Percentiles rank a stretch among this genome's conserved stretches.
These are phyloP conservation scores for Fraxinus ornus DNA, from an alignment of 305 asterid genomes.

Conservation along the genomic window DNA sequence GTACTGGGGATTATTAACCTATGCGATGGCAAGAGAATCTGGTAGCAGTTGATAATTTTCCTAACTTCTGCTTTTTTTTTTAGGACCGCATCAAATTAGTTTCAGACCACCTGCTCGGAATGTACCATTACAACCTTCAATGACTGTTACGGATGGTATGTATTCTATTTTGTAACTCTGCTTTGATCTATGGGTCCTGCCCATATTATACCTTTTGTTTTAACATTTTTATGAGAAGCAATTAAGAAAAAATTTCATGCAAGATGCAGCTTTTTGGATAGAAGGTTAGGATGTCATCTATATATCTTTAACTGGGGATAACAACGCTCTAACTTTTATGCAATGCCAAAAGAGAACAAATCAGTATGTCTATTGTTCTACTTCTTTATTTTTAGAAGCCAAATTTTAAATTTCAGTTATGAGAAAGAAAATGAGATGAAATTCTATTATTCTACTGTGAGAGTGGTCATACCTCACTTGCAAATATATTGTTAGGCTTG, in stretches of 20 bases:
- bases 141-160: constrained; percentile 93
- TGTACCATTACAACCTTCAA: constrained; percentile 77
- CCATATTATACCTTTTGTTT: neutral
- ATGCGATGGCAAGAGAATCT: constrained; percentile 11
- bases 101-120: constrained; percentile 78
- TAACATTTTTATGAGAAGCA: constrained; percentile 14
- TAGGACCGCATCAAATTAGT: constrained; percentile 93
- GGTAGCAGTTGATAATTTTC: constrained; percentile 5
- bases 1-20: neutral
- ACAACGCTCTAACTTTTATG: neutral
- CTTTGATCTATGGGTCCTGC: neutral
- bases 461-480: neutral
- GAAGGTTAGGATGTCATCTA: neutral
- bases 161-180: neutral
- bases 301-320: neutral
- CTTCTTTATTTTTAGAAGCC: neutral
- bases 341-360: neutral
- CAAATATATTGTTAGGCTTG: neutral
- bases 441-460: neutral
- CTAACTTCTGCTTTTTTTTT: constrained; percentile 11
- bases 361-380: neutral
- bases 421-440: neutral
- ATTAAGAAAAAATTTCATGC: neutral
- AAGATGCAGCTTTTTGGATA: neutral
- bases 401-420: neutral